Conservation (phyloP, 2,329 filamentous ascomycete species). For the Colletotrichum scovillei region DNA sequence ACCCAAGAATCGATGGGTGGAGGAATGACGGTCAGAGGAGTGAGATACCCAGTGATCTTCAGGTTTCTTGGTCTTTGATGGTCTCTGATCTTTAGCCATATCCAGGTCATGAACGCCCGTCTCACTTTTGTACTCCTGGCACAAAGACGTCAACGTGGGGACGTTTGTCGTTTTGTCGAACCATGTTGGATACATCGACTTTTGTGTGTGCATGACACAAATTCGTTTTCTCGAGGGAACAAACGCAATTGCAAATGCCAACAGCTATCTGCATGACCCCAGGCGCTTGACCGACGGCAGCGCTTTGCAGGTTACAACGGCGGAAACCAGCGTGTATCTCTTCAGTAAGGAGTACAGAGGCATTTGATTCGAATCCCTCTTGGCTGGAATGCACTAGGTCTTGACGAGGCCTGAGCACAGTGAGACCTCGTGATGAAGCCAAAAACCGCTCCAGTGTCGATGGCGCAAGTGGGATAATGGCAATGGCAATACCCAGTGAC, state of each 20-base stretch:
- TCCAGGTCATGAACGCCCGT: background rate
- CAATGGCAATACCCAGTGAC: background rate
- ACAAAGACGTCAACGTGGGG: constrained; percentile 26
- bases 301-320: background rate
- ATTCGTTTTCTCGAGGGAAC: constrained; percentile 10
- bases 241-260: background rate
- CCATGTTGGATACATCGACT: background rate
- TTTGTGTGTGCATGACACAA: constrained; percentile 1
- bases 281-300: background rate
- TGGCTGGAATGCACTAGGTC: constrained; percentile 1
- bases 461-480: background rate
- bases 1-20: background rate
- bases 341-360: background rate
- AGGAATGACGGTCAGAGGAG: constrained; percentile 18
- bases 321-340: background rate
- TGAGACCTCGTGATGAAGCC: constrained; percentile 5
- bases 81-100: constrained; percentile 27
- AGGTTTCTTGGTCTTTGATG: constrained; percentile 19
- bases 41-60: background rate
- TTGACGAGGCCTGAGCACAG: background rate
- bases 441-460: background rate
- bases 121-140: constrained; percentile 14
- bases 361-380: background rate
- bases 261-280: background rate
- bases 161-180: constrained; percentile 26